Conservation (phyloP, 352 stramenopile species). For the Thalassiosira hispida region DNA sequence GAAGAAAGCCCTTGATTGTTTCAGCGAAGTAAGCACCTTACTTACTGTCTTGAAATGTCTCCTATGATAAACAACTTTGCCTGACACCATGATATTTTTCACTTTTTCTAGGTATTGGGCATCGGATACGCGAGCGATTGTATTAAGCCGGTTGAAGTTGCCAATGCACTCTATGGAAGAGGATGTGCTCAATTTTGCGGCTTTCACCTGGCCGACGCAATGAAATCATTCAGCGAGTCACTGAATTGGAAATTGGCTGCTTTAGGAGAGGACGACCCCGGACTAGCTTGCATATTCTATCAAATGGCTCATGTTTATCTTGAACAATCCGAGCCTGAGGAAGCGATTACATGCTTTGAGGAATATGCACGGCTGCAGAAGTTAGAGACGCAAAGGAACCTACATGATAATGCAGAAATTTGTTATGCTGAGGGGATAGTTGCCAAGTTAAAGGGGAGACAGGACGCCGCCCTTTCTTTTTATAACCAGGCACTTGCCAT, state of each 20-base stretch:
- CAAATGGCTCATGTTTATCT: conserved; percentile 69
- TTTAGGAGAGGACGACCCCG: conserved; percentile 56
- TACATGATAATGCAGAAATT: conserved; percentile 66
- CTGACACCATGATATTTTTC: background rate
- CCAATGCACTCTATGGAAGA: conserved; percentile 68
- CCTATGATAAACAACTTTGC: background rate
- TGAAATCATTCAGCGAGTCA: conserved; percentile 70
- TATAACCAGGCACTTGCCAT: conserved; percentile 59
- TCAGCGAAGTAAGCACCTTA: conserved; percentile 48
- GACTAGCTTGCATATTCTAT: conserved; percentile 67
- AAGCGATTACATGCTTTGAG: conserved; percentile 63
- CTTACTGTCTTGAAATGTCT: background rate
- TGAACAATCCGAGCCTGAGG: conserved; percentile 52
- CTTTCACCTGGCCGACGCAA: conserved; percentile 59
- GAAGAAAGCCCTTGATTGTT: conserved; percentile 51
- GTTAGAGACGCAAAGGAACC: conserved; percentile 54
- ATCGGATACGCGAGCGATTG: conserved; percentile 59
- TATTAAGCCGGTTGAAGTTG: conserved; percentile 55
- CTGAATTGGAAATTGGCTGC: conserved; percentile 67
- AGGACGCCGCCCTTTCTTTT: conserved; percentile 52
- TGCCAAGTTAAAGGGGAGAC: conserved; percentile 55
- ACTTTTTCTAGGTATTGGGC: conserved; percentile 43
- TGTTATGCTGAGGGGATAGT: conserved; percentile 62
- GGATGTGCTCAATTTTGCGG: conserved; percentile 63
- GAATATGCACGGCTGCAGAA: conserved; percentile 60